Evolutionary conservation across 306 rosid genomes (phyloP).

Genomic region (Quercus gilva): DNA sequence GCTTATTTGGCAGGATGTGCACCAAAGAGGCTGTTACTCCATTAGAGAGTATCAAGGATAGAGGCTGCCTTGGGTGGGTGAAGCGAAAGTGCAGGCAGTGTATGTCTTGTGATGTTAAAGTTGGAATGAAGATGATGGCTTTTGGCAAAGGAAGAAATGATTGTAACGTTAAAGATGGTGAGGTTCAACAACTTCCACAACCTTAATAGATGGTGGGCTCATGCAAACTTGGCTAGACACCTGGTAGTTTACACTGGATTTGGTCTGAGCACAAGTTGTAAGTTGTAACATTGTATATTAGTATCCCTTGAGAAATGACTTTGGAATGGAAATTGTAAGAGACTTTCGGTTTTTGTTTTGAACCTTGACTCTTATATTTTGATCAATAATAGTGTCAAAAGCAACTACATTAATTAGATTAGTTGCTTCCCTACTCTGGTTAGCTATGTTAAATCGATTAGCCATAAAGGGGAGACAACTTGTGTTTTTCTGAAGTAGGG

Average conservation of each 20-base stretch:
- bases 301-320: too few relatives aligned
- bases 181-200: slow-evolving; percentile 21
- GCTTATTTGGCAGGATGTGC: slow-evolving; percentile 48
- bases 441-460: too few relatives aligned
- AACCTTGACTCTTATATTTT: too few relatives aligned
- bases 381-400: too few relatives aligned
- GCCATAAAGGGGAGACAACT: too few relatives aligned
- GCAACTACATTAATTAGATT: too few relatives aligned
- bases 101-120: slow-evolving; percentile 18
- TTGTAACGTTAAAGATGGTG: slow-evolving; percentile 23
- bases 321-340: too few relatives aligned
- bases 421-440: too few relatives aligned
- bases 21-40: slow-evolving; percentile 38
- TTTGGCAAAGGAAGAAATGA: slow-evolving; percentile 20
- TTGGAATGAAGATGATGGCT: slow-evolving; percentile 38
- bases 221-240: background rate
- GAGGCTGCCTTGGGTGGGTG: slow-evolving; percentile 46
- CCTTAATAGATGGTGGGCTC: slow-evolving; percentile 1
- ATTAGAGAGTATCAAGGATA: slow-evolving; percentile 29
- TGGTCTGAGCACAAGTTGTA: too few relatives aligned
- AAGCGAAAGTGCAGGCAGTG: slow-evolving; percentile 30
- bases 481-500: too few relatives aligned
- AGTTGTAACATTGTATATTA: background rate
- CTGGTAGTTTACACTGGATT: too few relatives aligned
- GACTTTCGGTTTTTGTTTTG: too few relatives aligned